Evolutionary conservation across 129 eudicot species (phyloP), one percentile per base, ranked within the genome.

Genomic region (Kitagawia praeruptora): DNA sequence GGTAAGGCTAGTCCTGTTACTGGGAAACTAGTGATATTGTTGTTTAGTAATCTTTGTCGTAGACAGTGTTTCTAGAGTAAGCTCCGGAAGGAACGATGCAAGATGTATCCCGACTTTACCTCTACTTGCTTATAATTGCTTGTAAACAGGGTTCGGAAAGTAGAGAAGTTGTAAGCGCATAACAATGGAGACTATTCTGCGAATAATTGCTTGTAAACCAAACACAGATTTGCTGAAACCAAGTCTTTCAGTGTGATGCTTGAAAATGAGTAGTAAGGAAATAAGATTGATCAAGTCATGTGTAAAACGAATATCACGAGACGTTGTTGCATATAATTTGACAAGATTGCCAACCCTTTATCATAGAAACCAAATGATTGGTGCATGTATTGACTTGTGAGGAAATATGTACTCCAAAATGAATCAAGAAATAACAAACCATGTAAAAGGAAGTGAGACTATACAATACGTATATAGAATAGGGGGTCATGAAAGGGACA

Each of bases 401-500:
- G 69, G 69, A 21, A 61, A 61, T 61, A 21, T 8, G 10, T n/a
- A 25, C 15, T 51, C 58, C 58, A 51, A 51, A n/a, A 8, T n/a
- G 69, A 61, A 61, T 8, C 69, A 61, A 61, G 69, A 61, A n/a
- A 21, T n/a, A 61, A 23, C 28, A 61, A 25, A 61, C 12, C 28
- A 61, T 21, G 34, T 23, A 61, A 61, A n/a, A n/a, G 34, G 69
- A 25, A 21, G 1, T 0, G 34, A 61, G 69, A 25, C 12, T 51
- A 51, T 18, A 51, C 69, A 23, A 23, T 23, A 7, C 11, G 21
- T 51, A 11, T 67, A 31, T 31, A 67, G 31, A 8, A 31, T 67
- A 31, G 73, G 42, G 71, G 23, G 41, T 45, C 10, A 23, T 71
- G 88, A 85, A 76, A 85, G 70, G 78, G 85, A 85, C 83, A 70